Evolutionary conservation across 208 protist genomes (phyloP).

Genomic region (Entamoeba nuttalli): DNA sequence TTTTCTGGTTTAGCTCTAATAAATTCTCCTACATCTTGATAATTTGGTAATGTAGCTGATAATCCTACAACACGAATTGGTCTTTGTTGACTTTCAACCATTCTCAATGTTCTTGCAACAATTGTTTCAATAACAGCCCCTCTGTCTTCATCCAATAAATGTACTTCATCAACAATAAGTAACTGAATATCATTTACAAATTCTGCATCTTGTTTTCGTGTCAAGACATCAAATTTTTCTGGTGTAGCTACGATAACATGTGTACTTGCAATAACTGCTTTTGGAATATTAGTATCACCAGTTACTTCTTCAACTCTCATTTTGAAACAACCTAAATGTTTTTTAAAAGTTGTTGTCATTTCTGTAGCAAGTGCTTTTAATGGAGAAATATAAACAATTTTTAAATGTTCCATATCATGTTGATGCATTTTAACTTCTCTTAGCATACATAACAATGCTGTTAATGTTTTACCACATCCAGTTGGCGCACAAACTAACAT

Average conservation of each 20-base stretch:
- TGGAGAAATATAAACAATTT: slow-evolving; percentile 98
- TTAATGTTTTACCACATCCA: slow-evolving; percentile 97
- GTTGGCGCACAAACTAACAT: slow-evolving; percentile 86
- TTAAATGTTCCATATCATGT: slow-evolving; percentile 55
- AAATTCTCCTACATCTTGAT: slow-evolving; percentile 90
- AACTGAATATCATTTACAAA: slow-evolving; percentile 59
- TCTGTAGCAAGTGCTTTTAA: slow-evolving; percentile 99
- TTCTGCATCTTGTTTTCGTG: slow-evolving; percentile 78
- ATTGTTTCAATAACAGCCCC: slow-evolving; percentile 97
- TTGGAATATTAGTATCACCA: slow-evolving; percentile 81
- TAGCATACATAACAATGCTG: slow-evolving; percentile 92
- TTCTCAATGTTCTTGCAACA: slow-evolving; percentile 75
- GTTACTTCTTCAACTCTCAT: slow-evolving; percentile 45
- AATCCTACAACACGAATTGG: slow-evolving; percentile 85
- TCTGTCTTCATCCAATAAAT: slow-evolving; percentile 93
- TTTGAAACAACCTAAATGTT: neutral
- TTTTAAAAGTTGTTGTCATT: slow-evolving; percentile 68
- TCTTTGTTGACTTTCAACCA: slow-evolving; percentile 52
- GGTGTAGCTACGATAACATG: slow-evolving; percentile 97
- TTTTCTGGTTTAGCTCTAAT: slow-evolving; percentile 76
- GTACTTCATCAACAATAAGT: slow-evolving; percentile 90
- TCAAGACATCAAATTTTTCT: slow-evolving; percentile 99
- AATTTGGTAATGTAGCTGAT: slow-evolving; percentile 96
- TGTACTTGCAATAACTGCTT: slow-evolving; percentile 76
- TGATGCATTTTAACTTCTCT: slow-evolving; percentile 40